Evolutionary conservation across 257 asterid species (phyloP).

Genomic region (Nicotiana otophora): DNA sequence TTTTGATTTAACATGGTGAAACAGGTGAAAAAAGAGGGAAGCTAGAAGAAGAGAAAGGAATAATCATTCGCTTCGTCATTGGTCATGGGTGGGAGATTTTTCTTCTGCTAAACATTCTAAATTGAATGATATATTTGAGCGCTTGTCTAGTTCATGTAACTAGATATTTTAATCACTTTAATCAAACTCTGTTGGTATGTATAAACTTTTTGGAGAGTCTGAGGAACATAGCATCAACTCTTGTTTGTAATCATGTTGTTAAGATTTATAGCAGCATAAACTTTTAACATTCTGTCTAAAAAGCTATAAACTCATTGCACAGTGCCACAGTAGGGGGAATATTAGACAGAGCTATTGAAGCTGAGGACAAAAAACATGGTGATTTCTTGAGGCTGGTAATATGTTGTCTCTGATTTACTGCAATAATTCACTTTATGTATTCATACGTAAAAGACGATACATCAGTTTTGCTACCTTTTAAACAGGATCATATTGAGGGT

Average conservation of each 20-base stretch:
- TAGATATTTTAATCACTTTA: background rate
- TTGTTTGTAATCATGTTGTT: background rate
- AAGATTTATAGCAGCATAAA: background rate
- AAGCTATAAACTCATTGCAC: conserved; percentile 5
- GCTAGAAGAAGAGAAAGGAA: conserved; percentile 73
- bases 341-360: conserved; percentile 80
- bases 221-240: too few species aligned
- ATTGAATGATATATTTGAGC: background rate
- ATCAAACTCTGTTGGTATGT: background rate
- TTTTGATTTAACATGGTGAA: background rate
- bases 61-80: conserved; percentile 69
- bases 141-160: background rate
- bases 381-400: conserved; percentile 81
- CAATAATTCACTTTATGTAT: background rate
- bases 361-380: conserved; percentile 82
- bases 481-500: conserved; percentile 88
- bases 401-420: background rate
- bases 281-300: background rate
- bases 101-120: background rate
- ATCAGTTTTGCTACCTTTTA: background rate
- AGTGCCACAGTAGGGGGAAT: conserved; percentile 90
- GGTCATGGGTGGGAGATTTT: conserved; percentile 61
- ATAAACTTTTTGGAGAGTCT: too few species aligned
- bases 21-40: conserved; percentile 60
- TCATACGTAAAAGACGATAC: background rate